phyloP scores from a whole-genome alignment of 2,329 filamentous ascomycete species.

The Xylaria sp. region DNA sequence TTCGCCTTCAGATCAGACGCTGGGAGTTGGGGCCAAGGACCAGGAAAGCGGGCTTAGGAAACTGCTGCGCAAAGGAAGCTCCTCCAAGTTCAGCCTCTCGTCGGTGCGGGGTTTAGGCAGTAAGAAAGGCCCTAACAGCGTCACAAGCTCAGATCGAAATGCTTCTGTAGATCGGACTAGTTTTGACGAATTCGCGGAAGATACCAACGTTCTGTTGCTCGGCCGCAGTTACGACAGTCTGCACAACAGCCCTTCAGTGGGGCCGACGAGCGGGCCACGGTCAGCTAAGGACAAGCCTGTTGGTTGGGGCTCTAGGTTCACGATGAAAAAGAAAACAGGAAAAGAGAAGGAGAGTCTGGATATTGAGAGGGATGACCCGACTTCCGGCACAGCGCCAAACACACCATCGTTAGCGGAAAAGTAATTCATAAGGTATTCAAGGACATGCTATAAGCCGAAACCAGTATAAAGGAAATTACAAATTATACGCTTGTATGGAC shows the following conservation, averaged over 20 bases:
- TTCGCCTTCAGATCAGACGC: constrained; percentile 64
- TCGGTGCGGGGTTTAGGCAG: constrained; percentile 59
- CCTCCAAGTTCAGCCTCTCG: constrained; percentile 71
- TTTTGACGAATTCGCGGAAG: constrained; percentile 65
- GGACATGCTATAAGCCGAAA: neutral
- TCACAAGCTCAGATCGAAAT: constrained; percentile 67
- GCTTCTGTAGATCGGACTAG: constrained; percentile 65
- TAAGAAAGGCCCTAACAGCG: constrained; percentile 69
- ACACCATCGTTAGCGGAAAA: constrained; percentile 40
- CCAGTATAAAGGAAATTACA: constrained; percentile 6
- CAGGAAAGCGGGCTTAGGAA: constrained; percentile 68
- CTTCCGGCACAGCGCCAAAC: constrained; percentile 37
- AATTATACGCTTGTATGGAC: neutral
- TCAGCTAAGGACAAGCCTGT: constrained; percentile 57
- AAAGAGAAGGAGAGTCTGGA: constrained; percentile 68
- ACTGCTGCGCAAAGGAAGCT: constrained; percentile 72
- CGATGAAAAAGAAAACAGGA: constrained; percentile 67
- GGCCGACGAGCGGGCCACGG: constrained; percentile 58
- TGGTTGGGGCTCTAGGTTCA: constrained; percentile 61
- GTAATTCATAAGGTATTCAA: constrained; percentile 26
- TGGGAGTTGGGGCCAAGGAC: constrained; percentile 57
- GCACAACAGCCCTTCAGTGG: constrained; percentile 66
- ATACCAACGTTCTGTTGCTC: constrained; percentile 47
- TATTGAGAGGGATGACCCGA: constrained; percentile 55
- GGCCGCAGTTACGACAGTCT: constrained; percentile 67